A percentile compares a stretch with the other conserved stretches of the same genome.
Conservation (phyloP, 176 grass and related monocot genomes). For the Aegilops sharonensis region DNA sequence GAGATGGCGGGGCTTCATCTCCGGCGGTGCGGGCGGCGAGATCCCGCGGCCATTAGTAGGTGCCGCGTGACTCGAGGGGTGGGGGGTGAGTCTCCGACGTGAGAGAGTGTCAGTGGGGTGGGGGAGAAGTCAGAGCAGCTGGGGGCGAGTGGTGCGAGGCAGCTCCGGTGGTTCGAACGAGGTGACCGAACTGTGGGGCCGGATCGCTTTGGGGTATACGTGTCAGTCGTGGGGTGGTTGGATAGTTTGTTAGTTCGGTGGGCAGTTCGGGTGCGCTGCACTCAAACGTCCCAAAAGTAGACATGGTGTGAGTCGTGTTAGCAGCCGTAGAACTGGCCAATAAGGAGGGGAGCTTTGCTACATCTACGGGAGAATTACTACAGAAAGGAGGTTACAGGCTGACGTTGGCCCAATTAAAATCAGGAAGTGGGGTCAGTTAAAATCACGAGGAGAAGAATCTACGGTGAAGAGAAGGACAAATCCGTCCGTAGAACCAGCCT, state of each 20-base stretch:
- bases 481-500: too few relatives aligned
- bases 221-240: background rate
- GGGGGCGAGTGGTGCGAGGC: background rate
- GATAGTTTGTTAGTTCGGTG: background rate
- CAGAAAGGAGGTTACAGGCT: too few relatives aligned
- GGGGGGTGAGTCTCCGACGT: slow-evolving; percentile 21
- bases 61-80: background rate
- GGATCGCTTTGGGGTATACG: background rate
- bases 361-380: too few relatives aligned
- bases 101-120: slow-evolving; percentile 8
- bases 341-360: background rate
- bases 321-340: background rate
- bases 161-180: background rate
- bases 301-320: background rate
- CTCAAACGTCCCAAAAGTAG: background rate
- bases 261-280: slow-evolving; percentile 16
- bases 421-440: too few relatives aligned
- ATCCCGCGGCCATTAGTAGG: slow-evolving; percentile 34
- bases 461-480: too few relatives aligned
- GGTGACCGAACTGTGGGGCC: slow-evolving; percentile 14
- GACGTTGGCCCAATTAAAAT: too few relatives aligned
- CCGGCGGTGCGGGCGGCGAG: background rate
- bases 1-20: slow-evolving; percentile 31
- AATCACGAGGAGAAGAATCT: too few relatives aligned
- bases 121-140: slow-evolving; percentile 2